Evolutionary conservation across 1,284 basidiomycete genomes (phyloP).

Genomic region (Malassezia nana): DNA sequence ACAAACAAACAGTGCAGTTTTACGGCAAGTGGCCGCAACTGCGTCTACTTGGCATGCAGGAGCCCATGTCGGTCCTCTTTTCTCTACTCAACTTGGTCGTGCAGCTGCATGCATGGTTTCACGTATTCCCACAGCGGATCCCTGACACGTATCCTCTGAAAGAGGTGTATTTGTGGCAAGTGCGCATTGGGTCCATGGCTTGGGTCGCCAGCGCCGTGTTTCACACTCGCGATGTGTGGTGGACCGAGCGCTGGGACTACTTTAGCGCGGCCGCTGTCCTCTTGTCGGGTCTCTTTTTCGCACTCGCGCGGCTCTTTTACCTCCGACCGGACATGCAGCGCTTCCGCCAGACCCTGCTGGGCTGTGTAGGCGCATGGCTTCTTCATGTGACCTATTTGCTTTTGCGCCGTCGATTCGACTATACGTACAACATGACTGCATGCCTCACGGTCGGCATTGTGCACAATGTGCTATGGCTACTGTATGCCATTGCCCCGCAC

Average conservation of each 20-base stretch:
- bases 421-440: conserved; percentile 85
- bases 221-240: conserved; percentile 74
- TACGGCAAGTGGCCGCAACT: conserved; percentile 70
- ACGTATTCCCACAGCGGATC: conserved; percentile 22
- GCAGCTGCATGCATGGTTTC: conserved; percentile 27
- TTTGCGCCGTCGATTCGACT: conserved; percentile 70
- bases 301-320: conserved; percentile 41
- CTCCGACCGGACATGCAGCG: conserved; percentile 24
- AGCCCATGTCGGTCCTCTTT: conserved; percentile 83
- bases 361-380: conserved; percentile 26
- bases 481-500: conserved; percentile 28
- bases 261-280: conserved; percentile 73
- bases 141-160: conserved; percentile 53
- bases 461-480: conserved; percentile 71
- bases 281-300: conserved; percentile 63
- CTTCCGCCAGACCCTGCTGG: conserved; percentile 22
- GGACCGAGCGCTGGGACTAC: conserved; percentile 86
- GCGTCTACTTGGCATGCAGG: conserved; percentile 65
- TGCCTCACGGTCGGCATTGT: conserved; percentile 64
- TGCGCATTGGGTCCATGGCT: conserved; percentile 68
- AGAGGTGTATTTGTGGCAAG: conserved; percentile 62
- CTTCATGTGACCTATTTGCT: conserved; percentile 65
- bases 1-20: conserved; percentile 46
- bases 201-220: conserved; percentile 91
- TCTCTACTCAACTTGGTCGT: conserved; percentile 70